These are phyloP conservation scores for Metschnikowia aberdeeniae DNA, from an alignment of 805 yeast species.

Conservation along the genomic window DNA sequence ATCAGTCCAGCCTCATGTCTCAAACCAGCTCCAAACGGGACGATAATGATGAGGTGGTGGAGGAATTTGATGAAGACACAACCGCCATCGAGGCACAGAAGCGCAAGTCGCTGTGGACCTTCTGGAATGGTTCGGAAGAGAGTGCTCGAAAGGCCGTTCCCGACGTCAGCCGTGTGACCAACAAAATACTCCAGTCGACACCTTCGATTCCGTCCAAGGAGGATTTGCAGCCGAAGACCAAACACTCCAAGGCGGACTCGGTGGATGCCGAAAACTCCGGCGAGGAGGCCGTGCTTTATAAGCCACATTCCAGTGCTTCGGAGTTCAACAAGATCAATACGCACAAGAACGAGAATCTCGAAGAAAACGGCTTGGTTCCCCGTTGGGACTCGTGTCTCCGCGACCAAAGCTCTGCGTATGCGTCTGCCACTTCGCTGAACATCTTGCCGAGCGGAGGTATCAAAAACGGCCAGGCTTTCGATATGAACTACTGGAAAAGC, in stretches of 20 bases:
- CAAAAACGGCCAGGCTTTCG: slow-evolving; percentile 18
- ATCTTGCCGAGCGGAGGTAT: slow-evolving; percentile 22
- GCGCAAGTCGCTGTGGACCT: slow-evolving; percentile 33
- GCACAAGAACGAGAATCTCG: slow-evolving; percentile 41
- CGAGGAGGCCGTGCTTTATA: slow-evolving; percentile 40
- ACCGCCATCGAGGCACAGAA: background rate
- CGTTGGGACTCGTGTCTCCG: slow-evolving; percentile 40
- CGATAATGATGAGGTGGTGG: slow-evolving; percentile 14
- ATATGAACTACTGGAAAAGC: slow-evolving; percentile 34
- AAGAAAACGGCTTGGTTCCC: slow-evolving; percentile 40
- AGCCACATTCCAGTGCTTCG: slow-evolving; percentile 37
- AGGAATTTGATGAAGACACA: slow-evolving; percentile 4
- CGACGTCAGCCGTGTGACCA: slow-evolving; percentile 17
- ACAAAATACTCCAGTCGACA: slow-evolving; percentile 31
- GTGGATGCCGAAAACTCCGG: background rate
- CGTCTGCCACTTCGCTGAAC: slow-evolving; percentile 17
- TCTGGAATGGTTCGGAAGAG: slow-evolving; percentile 27
- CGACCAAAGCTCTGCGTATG: slow-evolving; percentile 16
- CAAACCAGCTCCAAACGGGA: slow-evolving; percentile 9
- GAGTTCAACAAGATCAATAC: slow-evolving; percentile 41
- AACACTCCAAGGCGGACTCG: slow-evolving; percentile 10
- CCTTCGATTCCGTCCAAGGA: slow-evolving; percentile 24
- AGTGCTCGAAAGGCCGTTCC: background rate
- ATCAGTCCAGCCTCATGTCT: slow-evolving; percentile 5
- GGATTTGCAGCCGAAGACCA: slow-evolving; percentile 9